Evolutionary conservation across 2,329 filamentous ascomycete species (phyloP), one percentile per base, ranked within the genome.

Genomic region (Fusarium lateritium): DNA sequence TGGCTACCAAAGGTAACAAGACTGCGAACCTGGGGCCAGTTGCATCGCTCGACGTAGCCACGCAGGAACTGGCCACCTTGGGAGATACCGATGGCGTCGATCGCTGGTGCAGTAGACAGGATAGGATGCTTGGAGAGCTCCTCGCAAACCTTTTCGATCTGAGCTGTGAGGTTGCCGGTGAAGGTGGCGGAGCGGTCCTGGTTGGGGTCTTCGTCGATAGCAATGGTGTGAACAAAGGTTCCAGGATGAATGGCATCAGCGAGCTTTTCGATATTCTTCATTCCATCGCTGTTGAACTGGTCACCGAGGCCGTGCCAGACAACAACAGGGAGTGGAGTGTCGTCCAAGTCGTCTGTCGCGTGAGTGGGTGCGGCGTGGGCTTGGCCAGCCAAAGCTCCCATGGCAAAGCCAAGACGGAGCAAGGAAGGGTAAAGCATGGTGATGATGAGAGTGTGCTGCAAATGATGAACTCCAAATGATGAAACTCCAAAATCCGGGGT

Each of bases 1-100:
- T 97, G 94, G 76, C 90, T 92, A 67, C 94, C 94, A 74, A 96
- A 97, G 3, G 94, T 98, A 67, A 97, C 87, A 38, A 98, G 87
- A 77, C 88, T 94, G 70, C 89, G 87, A 14, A 97, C 88, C 6
- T 88, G 90, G 0, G 94, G 91, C 34, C 74, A 76, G 78, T 94
- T 96, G 84, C 96, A 99, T 43, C 93, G 88, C 84, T 99, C 90
- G 69, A 97, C 84, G 78, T 97, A 94, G 24, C 87, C 96, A 62
- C 96, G 90, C n/a, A 99, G 87, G 83, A 99, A 98, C 79, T 97
- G 93, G 2, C 96, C 96, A 67, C 96, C 96, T 80, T 99, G 96
- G 15, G 92, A 96, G 84, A 99, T 98, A 28, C 96, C 96, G 36
- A 99, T 83, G 34, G 94, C 95, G 80, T 98, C 96, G 76, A 98